A percentile compares a stretch with the other conserved stretches of the same genome.
Conservation (phyloP, 164 flowering plant species). For the Amborella trichopoda region DNA sequence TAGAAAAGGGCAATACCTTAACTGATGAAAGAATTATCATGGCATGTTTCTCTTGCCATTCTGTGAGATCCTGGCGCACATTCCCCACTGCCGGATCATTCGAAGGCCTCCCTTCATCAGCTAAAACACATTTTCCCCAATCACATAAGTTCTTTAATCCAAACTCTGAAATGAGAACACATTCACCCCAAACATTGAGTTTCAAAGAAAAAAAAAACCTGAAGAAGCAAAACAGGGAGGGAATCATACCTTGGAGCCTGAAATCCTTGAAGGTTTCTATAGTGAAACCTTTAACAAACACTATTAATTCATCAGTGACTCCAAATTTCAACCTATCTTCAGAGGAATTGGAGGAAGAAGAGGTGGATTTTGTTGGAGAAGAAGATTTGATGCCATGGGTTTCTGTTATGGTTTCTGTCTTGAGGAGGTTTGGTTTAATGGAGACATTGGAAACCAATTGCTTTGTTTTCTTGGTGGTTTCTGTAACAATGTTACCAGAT, state of each 20-base stretch:
- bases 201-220: too few species aligned
- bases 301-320: constrained; percentile 41
- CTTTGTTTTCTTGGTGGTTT: too few species aligned
- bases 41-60: constrained; percentile 85
- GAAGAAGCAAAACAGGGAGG: background rate
- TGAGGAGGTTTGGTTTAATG: too few species aligned
- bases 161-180: background rate
- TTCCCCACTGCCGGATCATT: constrained; percentile 7
- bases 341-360: too few species aligned
- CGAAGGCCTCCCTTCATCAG: too few species aligned
- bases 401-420: too few species aligned
- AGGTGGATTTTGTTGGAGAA: too few species aligned
- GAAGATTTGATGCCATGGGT: too few species aligned
- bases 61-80: constrained; percentile 51
- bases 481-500: too few species aligned
- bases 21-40: constrained; percentile 51
- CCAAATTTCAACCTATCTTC: too few species aligned
- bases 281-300: constrained; percentile 51
- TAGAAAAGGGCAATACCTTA: constrained; percentile 39
- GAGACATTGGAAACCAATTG: too few species aligned
- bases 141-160: background rate
- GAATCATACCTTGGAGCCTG: constrained; percentile 30
- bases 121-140: constrained; percentile 1
- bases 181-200: background rate
- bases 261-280: constrained; percentile 63